Conservation (phyloP, 805 yeast genomes). For the Myxozyma neotropica region DNA sequence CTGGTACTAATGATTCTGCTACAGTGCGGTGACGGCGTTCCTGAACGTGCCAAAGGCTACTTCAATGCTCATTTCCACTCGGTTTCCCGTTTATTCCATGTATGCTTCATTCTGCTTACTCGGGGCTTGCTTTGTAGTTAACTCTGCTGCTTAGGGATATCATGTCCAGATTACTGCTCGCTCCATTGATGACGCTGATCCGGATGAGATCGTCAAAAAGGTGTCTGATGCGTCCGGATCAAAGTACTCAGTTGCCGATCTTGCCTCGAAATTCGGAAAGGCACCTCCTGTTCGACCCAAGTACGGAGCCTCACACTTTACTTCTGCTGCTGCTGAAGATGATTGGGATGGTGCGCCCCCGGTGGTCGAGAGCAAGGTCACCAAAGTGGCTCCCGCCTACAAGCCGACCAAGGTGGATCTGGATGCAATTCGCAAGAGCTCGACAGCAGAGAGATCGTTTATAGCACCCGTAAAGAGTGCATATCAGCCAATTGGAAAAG, state of each 20-base stretch:
- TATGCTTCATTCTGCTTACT: constrained; percentile 2
- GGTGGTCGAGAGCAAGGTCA: constrained; percentile 38
- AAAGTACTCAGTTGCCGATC: constrained; percentile 63
- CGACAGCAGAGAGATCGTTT: constrained; percentile 10
- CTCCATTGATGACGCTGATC: constrained; percentile 85
- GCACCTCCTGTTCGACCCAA: constrained; percentile 43
- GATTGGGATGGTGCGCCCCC: constrained; percentile 67
- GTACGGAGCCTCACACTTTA: constrained; percentile 39
- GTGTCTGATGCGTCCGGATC: constrained; percentile 95
- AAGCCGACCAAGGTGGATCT: constrained; percentile 45
- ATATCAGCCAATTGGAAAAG: constrained; percentile 65
- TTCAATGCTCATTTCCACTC: constrained; percentile 48
- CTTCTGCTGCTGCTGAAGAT: constrained; percentile 49
- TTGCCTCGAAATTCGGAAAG: constrained; percentile 27
- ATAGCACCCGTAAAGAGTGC: constrained; percentile 48
- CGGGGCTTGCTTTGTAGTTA: neutral
- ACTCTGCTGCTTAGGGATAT: constrained; percentile 62
- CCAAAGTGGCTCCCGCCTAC: constrained; percentile 53
- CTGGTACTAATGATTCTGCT: neutral
- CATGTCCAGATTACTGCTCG: constrained; percentile 98
- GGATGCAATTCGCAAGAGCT: constrained; percentile 40
- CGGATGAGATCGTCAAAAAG: constrained; percentile 69
- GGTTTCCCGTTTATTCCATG: constrained; percentile 45
- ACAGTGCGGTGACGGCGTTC: constrained; percentile 88
- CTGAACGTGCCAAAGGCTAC: constrained; percentile 51